phyloP scores from a whole-genome alignment of 108 stramenopile genomes.

The Skeletonema menzelii region DNA sequence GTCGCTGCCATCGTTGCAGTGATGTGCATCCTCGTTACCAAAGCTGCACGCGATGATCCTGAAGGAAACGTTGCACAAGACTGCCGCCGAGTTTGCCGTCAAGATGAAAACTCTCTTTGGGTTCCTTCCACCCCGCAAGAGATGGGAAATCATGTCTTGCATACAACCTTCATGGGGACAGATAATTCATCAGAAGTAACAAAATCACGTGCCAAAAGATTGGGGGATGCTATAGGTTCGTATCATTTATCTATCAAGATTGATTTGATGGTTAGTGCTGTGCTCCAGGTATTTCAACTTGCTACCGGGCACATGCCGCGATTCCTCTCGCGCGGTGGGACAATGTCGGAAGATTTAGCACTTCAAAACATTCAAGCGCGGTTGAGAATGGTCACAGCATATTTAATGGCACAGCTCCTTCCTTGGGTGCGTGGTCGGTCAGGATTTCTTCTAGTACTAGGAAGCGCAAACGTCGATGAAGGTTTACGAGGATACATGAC shows the following conservation, averaged over 20 bases:
- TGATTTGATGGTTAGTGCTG: constrained; percentile 87
- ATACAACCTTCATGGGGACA: constrained; percentile 97
- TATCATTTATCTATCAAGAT: constrained; percentile 92
- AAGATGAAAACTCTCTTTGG: constrained; percentile 58
- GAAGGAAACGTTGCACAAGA: constrained; percentile 63
- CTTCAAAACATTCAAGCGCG: constrained; percentile 99
- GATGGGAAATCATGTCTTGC: constrained; percentile 83
- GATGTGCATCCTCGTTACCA: constrained; percentile 91
- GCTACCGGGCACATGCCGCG: constrained; percentile 81
- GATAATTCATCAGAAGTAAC: constrained; percentile 87
- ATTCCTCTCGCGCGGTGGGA: constrained; percentile 83
- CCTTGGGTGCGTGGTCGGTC: constrained; percentile 90
- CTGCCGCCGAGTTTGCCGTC: constrained; percentile 63
- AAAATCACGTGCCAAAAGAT: constrained; percentile 72
- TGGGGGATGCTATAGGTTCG: constrained; percentile 87
- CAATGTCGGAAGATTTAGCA: constrained; percentile 93
- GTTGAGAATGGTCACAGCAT: constrained; percentile 96
- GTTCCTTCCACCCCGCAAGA: constrained; percentile 81
- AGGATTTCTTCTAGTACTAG: constrained; percentile 96
- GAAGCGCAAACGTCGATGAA: constrained; percentile 98
- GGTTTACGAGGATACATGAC: constrained; percentile 99
- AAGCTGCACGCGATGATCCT: constrained; percentile 60
- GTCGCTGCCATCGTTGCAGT: constrained; percentile 95
- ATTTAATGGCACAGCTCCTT: constrained; percentile 95
- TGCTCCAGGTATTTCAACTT: constrained; percentile 82